Base-by-base conservation (phyloP, 2,329 filamentous ascomycete genomes). In the Fusarium sp. region DNA sequence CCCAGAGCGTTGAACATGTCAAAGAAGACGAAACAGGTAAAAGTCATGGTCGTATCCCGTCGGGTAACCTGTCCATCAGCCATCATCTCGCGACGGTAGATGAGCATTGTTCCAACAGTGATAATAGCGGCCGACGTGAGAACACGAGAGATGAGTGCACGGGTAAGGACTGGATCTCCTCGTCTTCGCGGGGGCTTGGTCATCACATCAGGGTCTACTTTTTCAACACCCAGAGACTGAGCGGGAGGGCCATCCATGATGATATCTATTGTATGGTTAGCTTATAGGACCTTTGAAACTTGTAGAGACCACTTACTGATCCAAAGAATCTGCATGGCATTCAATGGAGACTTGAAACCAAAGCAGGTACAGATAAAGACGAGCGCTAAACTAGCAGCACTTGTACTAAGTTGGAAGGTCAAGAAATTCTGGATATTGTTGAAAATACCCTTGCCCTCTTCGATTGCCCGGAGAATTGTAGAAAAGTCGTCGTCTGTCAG, bases 371-470 rank as follows among this genome's bases (percentile, higher is more conserved):
- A 98, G 75, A 99, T 81, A 71, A 99, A 89, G 19, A 99, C 96
- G 55, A 99, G 85, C 60, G 92, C 94, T 71, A 99, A 84, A 65
- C 96, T 94, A 56, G 97, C 96, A 21, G 97, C 96, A 78, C 94
- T 98, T 47, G 96, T 99, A 80, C 94, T 98, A 60, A 99, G 88
- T 83, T 99, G 97, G 81, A 99, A 99, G 0, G 96, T 98, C 68
- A 99, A 87, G 82, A 99, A 99, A 80, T 99, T 99, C 78, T 99
- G 96, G 71, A 99, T 98, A 80, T 99, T 99, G 87, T 96, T 97
- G 82, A 99, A 99, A 73, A 99, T 99, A 57, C 94, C 96, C 80
- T 99, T 99, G 80, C 96, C 97, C 82, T 99, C 96, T 79, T 99
- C 96, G 66, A 99, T 99, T 31, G 96, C 96, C 62, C 91, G 92